These are phyloP conservation scores for Hippophae tibetana DNA, from an alignment of 306 rosid genomes.

Conservation along the genomic window DNA sequence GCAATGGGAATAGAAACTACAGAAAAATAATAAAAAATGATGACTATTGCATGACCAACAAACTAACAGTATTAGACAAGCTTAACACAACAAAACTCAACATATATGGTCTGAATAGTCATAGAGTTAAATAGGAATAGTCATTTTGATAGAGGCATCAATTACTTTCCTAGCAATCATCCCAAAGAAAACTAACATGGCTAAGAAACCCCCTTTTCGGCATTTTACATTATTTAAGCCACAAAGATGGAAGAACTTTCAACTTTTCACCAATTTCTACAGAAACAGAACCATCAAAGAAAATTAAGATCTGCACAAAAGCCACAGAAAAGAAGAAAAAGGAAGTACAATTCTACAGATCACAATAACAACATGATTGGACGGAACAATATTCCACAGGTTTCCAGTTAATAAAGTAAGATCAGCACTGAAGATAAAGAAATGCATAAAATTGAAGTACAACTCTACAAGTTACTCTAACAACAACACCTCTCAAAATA, in stretches of 20 bases:
- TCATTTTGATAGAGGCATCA: too few relatives aligned
- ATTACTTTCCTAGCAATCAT: too few relatives aligned
- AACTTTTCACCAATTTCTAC: not conserved
- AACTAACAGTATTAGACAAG: too few relatives aligned
- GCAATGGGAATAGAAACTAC: conserved; percentile 7
- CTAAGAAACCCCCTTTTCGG: too few relatives aligned
- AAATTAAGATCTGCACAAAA: not conserved
- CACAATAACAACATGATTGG: conserved; percentile 2
- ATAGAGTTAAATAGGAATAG: too few relatives aligned
- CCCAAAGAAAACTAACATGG: too few relatives aligned
- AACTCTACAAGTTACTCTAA: not conserved
- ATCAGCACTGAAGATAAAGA: not conserved
- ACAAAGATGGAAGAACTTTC: too few relatives aligned
- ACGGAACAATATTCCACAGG: too few relatives aligned
- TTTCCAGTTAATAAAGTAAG: not conserved
- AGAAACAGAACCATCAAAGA: not conserved
- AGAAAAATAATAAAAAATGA: not conserved
- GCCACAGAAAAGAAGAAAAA: not conserved
- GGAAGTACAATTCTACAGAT: not conserved
- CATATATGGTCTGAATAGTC: too few relatives aligned
- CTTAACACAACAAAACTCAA: too few relatives aligned
- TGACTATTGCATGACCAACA: too few relatives aligned
- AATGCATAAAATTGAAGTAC: not conserved
- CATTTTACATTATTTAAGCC: too few relatives aligned
- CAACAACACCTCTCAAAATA: not conserved